Evolutionary conservation across 352 stramenopile genomes (phyloP).

Genomic region (Pythium aristosporum): DNA sequence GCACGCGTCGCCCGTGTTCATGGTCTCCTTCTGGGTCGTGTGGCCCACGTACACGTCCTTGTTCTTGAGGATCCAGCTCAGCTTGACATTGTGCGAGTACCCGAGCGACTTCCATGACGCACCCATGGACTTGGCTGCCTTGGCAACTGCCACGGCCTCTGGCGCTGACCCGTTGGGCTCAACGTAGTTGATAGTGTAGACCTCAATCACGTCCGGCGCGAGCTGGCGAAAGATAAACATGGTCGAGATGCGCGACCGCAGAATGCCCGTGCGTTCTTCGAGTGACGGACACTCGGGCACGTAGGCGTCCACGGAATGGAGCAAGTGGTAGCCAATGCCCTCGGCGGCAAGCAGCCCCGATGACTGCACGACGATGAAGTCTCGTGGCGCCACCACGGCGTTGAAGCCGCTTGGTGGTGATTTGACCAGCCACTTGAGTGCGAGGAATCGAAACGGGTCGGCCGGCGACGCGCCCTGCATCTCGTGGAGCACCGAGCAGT

Average conservation of each 20-base stretch:
- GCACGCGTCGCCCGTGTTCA: slow-evolving; percentile 14
- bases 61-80: slow-evolving; percentile 41
- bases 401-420: not conserved
- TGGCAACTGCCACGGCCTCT: slow-evolving; percentile 40
- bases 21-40: slow-evolving; percentile 1
- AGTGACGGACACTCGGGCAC: slow-evolving; percentile 37
- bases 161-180: slow-evolving; percentile 43
- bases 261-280: slow-evolving; percentile 29
- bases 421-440: slow-evolving; percentile 30
- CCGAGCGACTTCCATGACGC: slow-evolving; percentile 34
- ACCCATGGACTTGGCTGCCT: slow-evolving; percentile 35
- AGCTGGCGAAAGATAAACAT: slow-evolving; percentile 42
- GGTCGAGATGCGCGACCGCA: slow-evolving; percentile 42
- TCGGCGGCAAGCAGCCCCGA: slow-evolving; percentile 10
- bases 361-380: slow-evolving; percentile 19
- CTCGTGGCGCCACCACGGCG: slow-evolving; percentile 17
- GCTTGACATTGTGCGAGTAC: slow-evolving; percentile 22
- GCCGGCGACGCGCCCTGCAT: slow-evolving; percentile 35
- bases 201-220: slow-evolving; percentile 33
- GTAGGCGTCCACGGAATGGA: slow-evolving; percentile 40
- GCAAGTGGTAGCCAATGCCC: slow-evolving; percentile 38
- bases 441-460: slow-evolving; percentile 23
- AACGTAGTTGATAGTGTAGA: slow-evolving; percentile 48
- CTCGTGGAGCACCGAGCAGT: slow-evolving; percentile 45
- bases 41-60: slow-evolving; percentile 21